These are phyloP conservation scores for Fusarium beomiforme DNA, from an alignment of 2,329 filamentous ascomycete species.

Conservation along the genomic window DNA sequence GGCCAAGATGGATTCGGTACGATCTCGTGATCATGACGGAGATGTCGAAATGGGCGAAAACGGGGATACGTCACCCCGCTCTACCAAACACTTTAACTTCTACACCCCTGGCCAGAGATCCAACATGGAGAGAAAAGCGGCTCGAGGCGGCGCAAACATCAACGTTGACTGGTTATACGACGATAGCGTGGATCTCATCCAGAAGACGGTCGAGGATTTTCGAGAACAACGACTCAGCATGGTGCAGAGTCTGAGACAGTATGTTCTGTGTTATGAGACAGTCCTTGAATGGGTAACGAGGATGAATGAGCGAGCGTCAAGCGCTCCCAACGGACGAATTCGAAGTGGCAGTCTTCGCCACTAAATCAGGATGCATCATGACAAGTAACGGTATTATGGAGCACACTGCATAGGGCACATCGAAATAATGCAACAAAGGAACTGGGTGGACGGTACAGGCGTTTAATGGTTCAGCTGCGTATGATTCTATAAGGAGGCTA, in stretches of 20 bases:
- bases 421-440: slow-evolving; percentile 25
- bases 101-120: slow-evolving; percentile 25
- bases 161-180: slow-evolving; percentile 75
- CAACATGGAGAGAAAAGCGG: slow-evolving; percentile 22
- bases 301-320: slow-evolving; percentile 51
- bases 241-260: slow-evolving; percentile 94
- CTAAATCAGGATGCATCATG: slow-evolving; percentile 27
- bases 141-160: slow-evolving; percentile 29
- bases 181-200: slow-evolving; percentile 80
- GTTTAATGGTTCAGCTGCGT: slow-evolving; percentile 31
- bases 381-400: slow-evolving; percentile 22
- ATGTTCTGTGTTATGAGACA: slow-evolving; percentile 96
- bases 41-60: slow-evolving; percentile 58
- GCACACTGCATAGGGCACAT: slow-evolving; percentile 29
- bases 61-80: slow-evolving; percentile 44
- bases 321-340: slow-evolving; percentile 31
- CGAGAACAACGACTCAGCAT: slow-evolving; percentile 89
- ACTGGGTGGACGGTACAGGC: slow-evolving; percentile 22
- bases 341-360: slow-evolving; percentile 47
- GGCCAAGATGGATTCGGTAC: slow-evolving; percentile 42
- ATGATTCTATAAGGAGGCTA: slow-evolving; percentile 12
- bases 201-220: slow-evolving; percentile 91
- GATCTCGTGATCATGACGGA: slow-evolving; percentile 49
- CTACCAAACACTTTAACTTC: slow-evolving; percentile 39
- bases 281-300: slow-evolving; percentile 84